Evolutionary conservation across 2,329 filamentous ascomycete species (phyloP), one percentile per base, ranked within the genome.

Genomic region (Zasmidium cellare): DNA sequence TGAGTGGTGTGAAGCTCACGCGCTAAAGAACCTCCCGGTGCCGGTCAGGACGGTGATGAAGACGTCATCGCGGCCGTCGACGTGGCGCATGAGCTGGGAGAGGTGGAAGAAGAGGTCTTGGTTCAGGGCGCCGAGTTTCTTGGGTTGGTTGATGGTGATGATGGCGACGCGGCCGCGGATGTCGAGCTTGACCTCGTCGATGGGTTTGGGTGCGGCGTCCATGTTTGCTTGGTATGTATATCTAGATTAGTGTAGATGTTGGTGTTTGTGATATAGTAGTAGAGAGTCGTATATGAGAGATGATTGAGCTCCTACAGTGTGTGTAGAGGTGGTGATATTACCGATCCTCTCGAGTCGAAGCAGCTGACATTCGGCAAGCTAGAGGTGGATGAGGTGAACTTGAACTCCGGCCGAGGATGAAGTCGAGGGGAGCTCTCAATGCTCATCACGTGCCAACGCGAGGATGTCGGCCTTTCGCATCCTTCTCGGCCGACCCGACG

Each of bases 101-200:
- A 97, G 82, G 25, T 86, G 82, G 74, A 89, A 96, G 57, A 62
- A 62, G 52, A 87, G 82, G 60, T 84, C 78, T 68, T 84, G 81
- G 59, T 79, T 83, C 52, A 97, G 78, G 28, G 93, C 91, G 74
- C 96, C 96, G 74, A 97, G 90, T 78, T 97, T 97, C 72, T 87
- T 84, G 55, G 87, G 84, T 52, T 90, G 88, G 76, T 92, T 88
- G 71, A 99, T 87, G 18, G 91, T 96, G 74, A 99, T 87, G 71
- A 92, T 85, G 69, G 93, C 91, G 63, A 92, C 77, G 59, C 86
- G 87, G 73, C 84, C 88, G 67, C 81, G 79, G 74, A 87, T 89
- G 60, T 85, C 81, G 67, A 90, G 71, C 18, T 58, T 47, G 24
- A 65, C 53, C 46, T 63, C 55, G 12, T 58, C 51, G 38, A 62